Evolutionary conservation across 345 rosid genomes (phyloP).

Genomic region (Kandelia obovata): DNA sequence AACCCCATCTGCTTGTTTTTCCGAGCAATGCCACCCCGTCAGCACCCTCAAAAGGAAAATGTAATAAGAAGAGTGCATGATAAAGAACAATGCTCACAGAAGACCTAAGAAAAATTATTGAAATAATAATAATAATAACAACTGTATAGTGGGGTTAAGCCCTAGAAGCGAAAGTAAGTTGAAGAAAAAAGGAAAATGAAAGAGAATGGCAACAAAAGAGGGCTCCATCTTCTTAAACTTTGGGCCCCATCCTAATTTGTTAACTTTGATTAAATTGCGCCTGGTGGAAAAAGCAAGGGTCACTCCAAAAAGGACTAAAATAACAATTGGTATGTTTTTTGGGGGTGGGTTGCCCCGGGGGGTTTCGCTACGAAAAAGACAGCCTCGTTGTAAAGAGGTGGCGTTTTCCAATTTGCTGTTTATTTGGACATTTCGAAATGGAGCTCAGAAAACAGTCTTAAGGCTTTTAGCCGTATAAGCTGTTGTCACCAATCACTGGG

Average conservation of each 20-base stretch:
- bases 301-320: neutral
- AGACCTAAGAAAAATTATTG: no score
- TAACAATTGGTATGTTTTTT: no score
- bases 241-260: neutral
- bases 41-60: slow-evolving; percentile 19
- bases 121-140: no score
- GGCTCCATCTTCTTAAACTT: slow-evolving; percentile 10
- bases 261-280: neutral
- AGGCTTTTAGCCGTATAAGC: no score
- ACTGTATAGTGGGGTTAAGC: slow-evolving; percentile 8
- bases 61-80: neutral
- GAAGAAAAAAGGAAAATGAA: neutral
- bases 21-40: slow-evolving; percentile 7
- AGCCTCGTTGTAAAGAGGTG: neutral
- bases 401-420: neutral
- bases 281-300: neutral
- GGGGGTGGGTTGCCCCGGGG: neutral
- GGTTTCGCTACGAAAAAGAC: neutral
- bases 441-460: no score
- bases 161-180: slow-evolving; percentile 7
- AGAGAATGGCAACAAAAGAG: neutral
- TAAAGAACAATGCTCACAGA: no score
- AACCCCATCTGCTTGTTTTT: slow-evolving; percentile 15
- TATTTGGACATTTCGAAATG: neutral
- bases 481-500: no score